These are phyloP conservation scores for Candida sp. DNA, from an alignment of 1,139 yeast genomes.

Conservation along the genomic window DNA sequence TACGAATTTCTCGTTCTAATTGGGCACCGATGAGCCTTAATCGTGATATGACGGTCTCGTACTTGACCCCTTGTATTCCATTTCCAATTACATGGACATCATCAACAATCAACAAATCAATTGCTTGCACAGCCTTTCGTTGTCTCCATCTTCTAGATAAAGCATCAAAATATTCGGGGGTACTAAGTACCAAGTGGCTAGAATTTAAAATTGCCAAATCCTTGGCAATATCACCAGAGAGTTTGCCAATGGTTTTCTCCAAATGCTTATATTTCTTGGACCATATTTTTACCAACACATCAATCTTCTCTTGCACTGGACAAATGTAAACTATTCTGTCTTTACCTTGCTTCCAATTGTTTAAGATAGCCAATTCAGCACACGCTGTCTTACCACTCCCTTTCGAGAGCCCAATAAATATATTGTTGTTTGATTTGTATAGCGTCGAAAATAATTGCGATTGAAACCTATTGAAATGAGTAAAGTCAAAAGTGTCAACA, in stretches of 20 bases:
- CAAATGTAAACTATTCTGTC: conserved; percentile 68
- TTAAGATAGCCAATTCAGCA: conserved; percentile 71
- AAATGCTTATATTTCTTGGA: conserved; percentile 36
- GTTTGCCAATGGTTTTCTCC: conserved; percentile 45
- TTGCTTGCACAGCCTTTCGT: conserved; percentile 62
- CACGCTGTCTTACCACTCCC: conserved; percentile 74
- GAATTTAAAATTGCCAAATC: conserved; percentile 56
- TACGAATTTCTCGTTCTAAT: conserved; percentile 49
- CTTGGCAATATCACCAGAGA: conserved; percentile 58
- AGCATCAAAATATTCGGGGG: conserved; percentile 74
- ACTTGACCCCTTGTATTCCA: conserved; percentile 50
- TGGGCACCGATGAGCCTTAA: conserved; percentile 69
- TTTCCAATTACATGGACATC: conserved; percentile 72
- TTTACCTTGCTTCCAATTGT: conserved; percentile 63
- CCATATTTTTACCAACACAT: conserved; percentile 51
- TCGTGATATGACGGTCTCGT: conserved; percentile 71
- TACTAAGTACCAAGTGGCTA: conserved; percentile 68
- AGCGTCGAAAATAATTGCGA: conserved; percentile 64
- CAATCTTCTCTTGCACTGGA: conserved; percentile 57
- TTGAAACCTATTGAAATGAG: conserved; percentile 66
- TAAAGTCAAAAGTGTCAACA: conserved; percentile 39
- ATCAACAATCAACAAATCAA: conserved; percentile 70
- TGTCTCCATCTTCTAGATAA: conserved; percentile 82
- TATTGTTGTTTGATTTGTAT: conserved; percentile 54
- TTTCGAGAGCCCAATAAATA: conserved; percentile 68